A percentile compares a stretch with the other conserved stretches of the same genome.
phyloP scores from a whole-genome alignment of 768 basidiomycete genomes.

The Kwoniella mangroviensis region DNA sequence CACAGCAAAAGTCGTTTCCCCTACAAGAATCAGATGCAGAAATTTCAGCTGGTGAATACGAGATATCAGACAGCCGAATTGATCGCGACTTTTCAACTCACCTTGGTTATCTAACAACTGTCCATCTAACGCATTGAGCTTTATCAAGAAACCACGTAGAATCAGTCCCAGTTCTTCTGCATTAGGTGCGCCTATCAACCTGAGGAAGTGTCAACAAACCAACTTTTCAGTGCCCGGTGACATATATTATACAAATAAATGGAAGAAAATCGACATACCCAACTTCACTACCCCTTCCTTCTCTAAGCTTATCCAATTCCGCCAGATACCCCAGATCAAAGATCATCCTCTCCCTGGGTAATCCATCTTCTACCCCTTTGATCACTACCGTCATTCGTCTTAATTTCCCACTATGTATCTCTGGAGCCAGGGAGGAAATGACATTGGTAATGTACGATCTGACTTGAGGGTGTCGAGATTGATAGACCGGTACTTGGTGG shows the following conservation, averaged over 20 bases:
- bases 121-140: slow-evolving; percentile 48
- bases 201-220: no score
- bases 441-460: slow-evolving; percentile 89
- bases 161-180: slow-evolving; percentile 50
- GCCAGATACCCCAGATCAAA: slow-evolving; percentile 81
- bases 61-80: background rate
- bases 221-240: no score
- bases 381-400: slow-evolving; percentile 77
- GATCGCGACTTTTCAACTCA: slow-evolving; percentile 2
- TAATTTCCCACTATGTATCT: slow-evolving; percentile 67
- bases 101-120: slow-evolving; percentile 47
- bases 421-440: slow-evolving; percentile 77
- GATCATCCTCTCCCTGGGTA: slow-evolving; percentile 85
- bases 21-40: slow-evolving; percentile 42
- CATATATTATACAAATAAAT: no score
- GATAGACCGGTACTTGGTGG: slow-evolving; percentile 87
- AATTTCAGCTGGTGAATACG: background rate
- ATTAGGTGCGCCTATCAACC: slow-evolving; percentile 42
- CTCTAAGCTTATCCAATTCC: slow-evolving; percentile 31
- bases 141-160: slow-evolving; percentile 51
- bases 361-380: slow-evolving; percentile 72
- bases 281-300: slow-evolving; percentile 27
- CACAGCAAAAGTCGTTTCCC: slow-evolving; percentile 78
- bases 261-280: slow-evolving; percentile 29
- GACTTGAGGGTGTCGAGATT: slow-evolving; percentile 85